Percentiles rank a stretch among this genome's conserved stretches.
phyloP scores from a whole-genome alignment of 2,329 filamentous ascomycete genomes.

The Trichoderma citrinoviride region DNA sequence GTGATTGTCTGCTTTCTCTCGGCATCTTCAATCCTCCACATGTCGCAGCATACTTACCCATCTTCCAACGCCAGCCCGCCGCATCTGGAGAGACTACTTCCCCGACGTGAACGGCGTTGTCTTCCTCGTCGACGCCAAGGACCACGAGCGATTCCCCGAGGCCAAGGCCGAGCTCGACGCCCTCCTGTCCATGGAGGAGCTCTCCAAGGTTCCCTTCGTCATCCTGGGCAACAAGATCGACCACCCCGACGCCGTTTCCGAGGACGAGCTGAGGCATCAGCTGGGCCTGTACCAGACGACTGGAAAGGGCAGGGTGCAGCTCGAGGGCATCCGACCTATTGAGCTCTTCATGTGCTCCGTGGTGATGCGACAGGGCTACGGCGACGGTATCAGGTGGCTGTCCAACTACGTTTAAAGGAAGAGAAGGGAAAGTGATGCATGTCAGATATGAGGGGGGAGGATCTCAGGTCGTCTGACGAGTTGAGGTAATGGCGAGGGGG shows the following conservation, averaged over 20 bases:
- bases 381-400: slow-evolving; percentile 87
- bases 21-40: background rate
- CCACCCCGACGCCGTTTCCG: slow-evolving; percentile 89
- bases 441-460: background rate
- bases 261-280: slow-evolving; percentile 91
- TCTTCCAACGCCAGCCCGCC: slow-evolving; percentile 61
- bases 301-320: slow-evolving; percentile 88
- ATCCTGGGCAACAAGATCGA: slow-evolving; percentile 99
- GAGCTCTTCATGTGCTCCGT: slow-evolving; percentile 99
- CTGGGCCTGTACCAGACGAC: slow-evolving; percentile 95
- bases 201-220: slow-evolving; percentile 92
- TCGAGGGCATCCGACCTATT: slow-evolving; percentile 90
- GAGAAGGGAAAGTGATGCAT: background rate
- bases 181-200: slow-evolving; percentile 93
- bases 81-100: slow-evolving; percentile 96
- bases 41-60: background rate
- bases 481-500: background rate
- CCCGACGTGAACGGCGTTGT: slow-evolving; percentile 95
- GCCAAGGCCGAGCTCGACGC: slow-evolving; percentile 96
- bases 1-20: no score
- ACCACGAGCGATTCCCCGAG: slow-evolving; percentile 90
- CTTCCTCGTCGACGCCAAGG: slow-evolving; percentile 96
- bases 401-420: slow-evolving; percentile 81
- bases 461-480: background rate
- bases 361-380: slow-evolving; percentile 95